A percentile compares a stretch with the other conserved stretches of the same genome.
Evolutionary conservation across 257 asterid genomes (phyloP).

Genomic region (Rehmannia glutinosa): DNA sequence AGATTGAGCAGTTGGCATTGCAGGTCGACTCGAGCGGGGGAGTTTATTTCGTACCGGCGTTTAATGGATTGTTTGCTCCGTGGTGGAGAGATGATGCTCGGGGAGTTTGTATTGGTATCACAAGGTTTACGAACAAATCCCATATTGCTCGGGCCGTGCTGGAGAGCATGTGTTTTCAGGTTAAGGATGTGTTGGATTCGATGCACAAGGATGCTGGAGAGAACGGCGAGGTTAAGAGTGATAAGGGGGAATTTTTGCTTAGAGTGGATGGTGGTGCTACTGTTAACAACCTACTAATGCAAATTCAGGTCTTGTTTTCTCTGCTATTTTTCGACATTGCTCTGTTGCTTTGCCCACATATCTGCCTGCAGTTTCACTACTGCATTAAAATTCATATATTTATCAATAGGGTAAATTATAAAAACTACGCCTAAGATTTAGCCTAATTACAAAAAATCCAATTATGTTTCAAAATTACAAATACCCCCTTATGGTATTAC

Average conservation of each 20-base stretch:
- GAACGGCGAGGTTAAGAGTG: conserved; percentile 47
- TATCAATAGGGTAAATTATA: too few species aligned
- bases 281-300: conserved; percentile 81
- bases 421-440: too few species aligned
- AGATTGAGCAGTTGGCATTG: conserved; percentile 82
- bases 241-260: conserved; percentile 60
- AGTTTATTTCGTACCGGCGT: conserved; percentile 93
- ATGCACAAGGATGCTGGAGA: conserved; percentile 91
- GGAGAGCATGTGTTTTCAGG: conserved; percentile 99
- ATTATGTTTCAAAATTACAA: too few species aligned
- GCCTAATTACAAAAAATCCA: too few species aligned
- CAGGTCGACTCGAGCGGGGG: conserved; percentile 77
- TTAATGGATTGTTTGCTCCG: conserved; percentile 93
- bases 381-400: too few species aligned
- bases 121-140: conserved; percentile 88
- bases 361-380: too few species aligned
- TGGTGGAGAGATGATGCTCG: conserved; percentile 99
- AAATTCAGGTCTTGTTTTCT: conserved; percentile 66
- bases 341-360: not conserved
- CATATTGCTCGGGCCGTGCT: conserved; percentile 95
- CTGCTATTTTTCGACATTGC: not conserved
- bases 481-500: too few species aligned
- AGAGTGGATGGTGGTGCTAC: conserved; percentile 98
- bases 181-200: conserved; percentile 84
- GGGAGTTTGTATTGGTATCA: conserved; percentile 84